A percentile compares a stretch with the other conserved stretches of the same genome.
These are phyloP conservation scores for Mucor lusitanicus DNA, from an alignment of 371 early-diverging fungal genomes.

Conservation along the genomic window DNA sequence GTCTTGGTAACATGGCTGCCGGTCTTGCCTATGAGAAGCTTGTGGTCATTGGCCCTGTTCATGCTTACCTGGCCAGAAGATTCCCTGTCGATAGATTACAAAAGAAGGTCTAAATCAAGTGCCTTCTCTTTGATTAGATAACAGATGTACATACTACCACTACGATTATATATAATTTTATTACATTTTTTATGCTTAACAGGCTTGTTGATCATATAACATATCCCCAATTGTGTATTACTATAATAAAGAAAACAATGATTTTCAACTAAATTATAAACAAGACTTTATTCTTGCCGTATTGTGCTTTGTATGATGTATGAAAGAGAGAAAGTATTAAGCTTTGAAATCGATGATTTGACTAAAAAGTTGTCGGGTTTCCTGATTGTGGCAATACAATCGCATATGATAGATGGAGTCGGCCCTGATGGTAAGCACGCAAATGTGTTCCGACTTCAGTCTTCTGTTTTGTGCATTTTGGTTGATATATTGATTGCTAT, in stretches of 20 bases:
- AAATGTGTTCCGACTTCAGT: background rate
- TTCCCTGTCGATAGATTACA: constrained; percentile 37
- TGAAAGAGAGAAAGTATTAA: background rate
- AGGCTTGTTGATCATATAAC: background rate
- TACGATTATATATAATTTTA: background rate
- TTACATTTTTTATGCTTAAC: background rate
- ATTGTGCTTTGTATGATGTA: no score
- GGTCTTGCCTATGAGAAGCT: constrained; percentile 31
- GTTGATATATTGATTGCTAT: background rate
- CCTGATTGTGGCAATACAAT: background rate
- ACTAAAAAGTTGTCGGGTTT: background rate
- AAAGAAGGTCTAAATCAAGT: constrained; percentile 24
- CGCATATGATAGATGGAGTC: background rate
- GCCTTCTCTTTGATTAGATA: background rate
- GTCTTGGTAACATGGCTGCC: constrained; percentile 32
- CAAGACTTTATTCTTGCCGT: background rate
- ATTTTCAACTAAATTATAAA: background rate
- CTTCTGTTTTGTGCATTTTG: background rate
- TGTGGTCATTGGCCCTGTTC: constrained; percentile 41
- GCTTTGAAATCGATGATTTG: background rate
- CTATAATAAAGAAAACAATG: background rate
- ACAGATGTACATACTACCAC: background rate
- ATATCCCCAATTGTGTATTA: background rate
- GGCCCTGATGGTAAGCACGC: background rate
- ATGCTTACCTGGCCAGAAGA: constrained; percentile 30